Evolutionary conservation across 2,329 filamentous ascomycete species (phyloP), one percentile per base, ranked within the genome.

Genomic region (Fusarium odoratissimum): DNA sequence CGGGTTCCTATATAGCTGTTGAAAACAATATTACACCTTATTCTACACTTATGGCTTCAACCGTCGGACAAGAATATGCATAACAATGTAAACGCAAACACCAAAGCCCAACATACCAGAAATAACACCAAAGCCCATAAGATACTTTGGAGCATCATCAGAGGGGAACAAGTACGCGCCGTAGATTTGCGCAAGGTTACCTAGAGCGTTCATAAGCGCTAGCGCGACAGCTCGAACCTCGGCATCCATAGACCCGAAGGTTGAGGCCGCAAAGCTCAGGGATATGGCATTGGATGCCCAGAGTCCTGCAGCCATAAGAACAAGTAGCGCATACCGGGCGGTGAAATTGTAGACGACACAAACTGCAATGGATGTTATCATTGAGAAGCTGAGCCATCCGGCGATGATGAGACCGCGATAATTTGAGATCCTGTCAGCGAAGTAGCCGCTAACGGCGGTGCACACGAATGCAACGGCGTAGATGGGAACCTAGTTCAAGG

Each of bases 301-400:
- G 0, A 89, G 80, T 1, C 85, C 87, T 1, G 86, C 84, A 2
- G 87, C 87, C 86, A 89, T 88, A 60, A 89, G 79, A 6, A 89
- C 85, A 0, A 89, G 81, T 2, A 89, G 80, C 0, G 82, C 85
- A 67, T 89, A 89, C 5, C 87, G 81, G 2, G 85, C 86, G 2
- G 80, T 87, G 78, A 84, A 86, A 75, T 86, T 79, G 75, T 87
- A 88, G 16, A 88, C 81, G 10, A 86, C 86, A 65, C 84, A 85
- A 23, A 82, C 83, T 35, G 83, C 76, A 33, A 86, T 78, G 33
- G 83, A 56, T 6, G 58, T 67, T 8, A 73, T 30, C 55, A 60
- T 60, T 1, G 61, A 40, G 10, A 64, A 40, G 23, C 33, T 41
- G 17, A 64, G 41, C 56, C 61, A 64, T 3, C 25, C 52, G 1